These are phyloP conservation scores for Saccharomycopsis vini DNA, from an alignment of 805 yeast species.

Conservation along the genomic window DNA sequence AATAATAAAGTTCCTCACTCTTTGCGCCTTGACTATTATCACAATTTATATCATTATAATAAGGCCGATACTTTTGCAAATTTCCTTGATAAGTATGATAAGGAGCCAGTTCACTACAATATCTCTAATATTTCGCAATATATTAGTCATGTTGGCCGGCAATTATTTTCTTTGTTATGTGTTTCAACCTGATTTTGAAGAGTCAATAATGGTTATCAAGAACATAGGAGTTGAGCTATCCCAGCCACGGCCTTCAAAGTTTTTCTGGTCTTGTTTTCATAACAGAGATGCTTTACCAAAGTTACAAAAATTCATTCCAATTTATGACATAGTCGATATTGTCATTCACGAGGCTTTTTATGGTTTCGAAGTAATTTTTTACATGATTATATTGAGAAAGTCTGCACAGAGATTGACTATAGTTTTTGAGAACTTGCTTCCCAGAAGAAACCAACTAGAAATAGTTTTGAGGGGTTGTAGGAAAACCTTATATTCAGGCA, in stretches of 20 bases:
- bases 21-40: not conserved
- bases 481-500: conserved; percentile 26
- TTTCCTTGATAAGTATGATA: not conserved
- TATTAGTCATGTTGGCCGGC: not conserved
- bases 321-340: conserved; percentile 36
- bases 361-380: conserved; percentile 41
- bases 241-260: conserved; percentile 20
- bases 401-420: conserved; percentile 22
- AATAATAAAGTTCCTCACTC: not conserved
- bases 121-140: too few relatives aligned
- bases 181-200: conserved; percentile 25
- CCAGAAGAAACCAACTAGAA: conserved; percentile 33
- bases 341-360: conserved; percentile 45
- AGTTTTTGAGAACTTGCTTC: conserved; percentile 35
- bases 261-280: too few relatives aligned
- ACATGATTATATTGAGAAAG: conserved; percentile 20
- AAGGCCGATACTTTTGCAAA: not conserved
- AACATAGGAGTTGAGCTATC: conserved; percentile 35
- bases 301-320: conserved; percentile 31
- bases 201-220: conserved; percentile 32
- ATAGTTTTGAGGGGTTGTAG: conserved; percentile 34
- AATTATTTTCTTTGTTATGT: conserved; percentile 8
- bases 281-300: too few relatives aligned
- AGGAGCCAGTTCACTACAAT: not conserved
- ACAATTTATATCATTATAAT: not conserved